These are phyloP conservation scores for Gynochthodes officinalis DNA, from an alignment of 257 asterid genomes.

Conservation along the genomic window DNA sequence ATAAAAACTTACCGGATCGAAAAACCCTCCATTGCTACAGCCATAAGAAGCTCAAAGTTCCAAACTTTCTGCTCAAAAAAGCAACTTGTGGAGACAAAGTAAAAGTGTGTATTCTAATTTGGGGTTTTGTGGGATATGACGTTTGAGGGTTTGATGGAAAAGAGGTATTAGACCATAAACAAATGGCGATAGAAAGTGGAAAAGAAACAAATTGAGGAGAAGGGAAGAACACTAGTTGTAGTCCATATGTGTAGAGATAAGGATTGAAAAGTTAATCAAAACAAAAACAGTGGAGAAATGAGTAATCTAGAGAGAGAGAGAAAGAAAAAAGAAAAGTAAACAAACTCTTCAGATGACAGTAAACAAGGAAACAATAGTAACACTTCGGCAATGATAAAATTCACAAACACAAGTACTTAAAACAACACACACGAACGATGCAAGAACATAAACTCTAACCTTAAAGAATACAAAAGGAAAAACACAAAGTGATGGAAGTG, in stretches of 20 bases:
- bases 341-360: too few species aligned
- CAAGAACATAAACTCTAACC: neutral
- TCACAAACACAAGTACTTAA: conserved; percentile 7
- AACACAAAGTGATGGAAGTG: neutral
- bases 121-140: neutral
- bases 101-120: neutral
- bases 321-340: neutral
- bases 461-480: neutral
- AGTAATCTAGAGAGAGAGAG: conserved; percentile 1
- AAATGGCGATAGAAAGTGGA: neutral
- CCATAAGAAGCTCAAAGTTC: conserved; percentile 24
- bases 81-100: neutral
- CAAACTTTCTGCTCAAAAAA: conserved; percentile 5
- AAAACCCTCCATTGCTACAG: conserved; percentile 42
- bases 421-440: conserved; percentile 8
- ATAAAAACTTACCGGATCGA: conserved; percentile 45
- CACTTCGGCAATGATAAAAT: neutral
- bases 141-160: conserved; percentile 7
- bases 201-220: conserved; percentile 6
- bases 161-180: neutral
- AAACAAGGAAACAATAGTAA: neutral
- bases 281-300: conserved; percentile 4
- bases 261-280: conserved; percentile 10
- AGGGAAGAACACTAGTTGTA: conserved; percentile 4
- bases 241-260: conserved; percentile 10